Conservation (phyloP, 2,329 filamentous ascomycete genomes). For the Penicillium sp. region DNA sequence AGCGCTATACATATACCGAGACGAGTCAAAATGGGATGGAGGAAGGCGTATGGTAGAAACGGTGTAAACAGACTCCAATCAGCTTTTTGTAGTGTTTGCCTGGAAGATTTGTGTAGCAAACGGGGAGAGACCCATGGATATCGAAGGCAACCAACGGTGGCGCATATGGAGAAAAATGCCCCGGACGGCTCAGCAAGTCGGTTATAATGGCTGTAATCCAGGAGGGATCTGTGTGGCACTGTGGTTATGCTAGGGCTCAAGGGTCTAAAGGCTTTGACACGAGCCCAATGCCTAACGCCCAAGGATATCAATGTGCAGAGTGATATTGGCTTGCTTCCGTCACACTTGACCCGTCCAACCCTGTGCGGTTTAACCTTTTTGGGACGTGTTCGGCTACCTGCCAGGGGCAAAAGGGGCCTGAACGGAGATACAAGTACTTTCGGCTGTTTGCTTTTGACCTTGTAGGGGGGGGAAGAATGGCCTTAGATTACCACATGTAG, state of each 20-base stretch:
- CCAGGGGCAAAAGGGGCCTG: slow-evolving; percentile 1
- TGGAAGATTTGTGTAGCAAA: neutral
- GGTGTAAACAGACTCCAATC: neutral
- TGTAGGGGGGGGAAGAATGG: neutral
- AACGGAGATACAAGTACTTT: neutral
- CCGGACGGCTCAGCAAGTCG: neutral
- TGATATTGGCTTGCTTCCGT: slow-evolving; percentile 1
- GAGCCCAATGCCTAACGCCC: neutral
- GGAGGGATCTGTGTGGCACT: neutral
- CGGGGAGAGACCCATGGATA: neutral
- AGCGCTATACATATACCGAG: neutral
- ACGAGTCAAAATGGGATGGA: neutral
- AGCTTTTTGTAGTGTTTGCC: neutral
- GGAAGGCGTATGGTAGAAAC: neutral
- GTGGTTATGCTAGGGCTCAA: neutral
- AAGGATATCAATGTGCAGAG: neutral
- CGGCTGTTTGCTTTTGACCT: neutral
- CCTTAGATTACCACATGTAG: neutral
- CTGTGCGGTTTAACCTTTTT: slow-evolving; percentile 2
- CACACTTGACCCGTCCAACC: slow-evolving; percentile 2
- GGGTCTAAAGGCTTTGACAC: neutral
- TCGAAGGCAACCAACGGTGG: neutral
- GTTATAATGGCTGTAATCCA: neutral
- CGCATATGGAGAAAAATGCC: neutral
- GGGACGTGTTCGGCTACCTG: slow-evolving; percentile 3